Conservation (phyloP, 1,139 yeast species). For the Diutina pseudorugosa region DNA sequence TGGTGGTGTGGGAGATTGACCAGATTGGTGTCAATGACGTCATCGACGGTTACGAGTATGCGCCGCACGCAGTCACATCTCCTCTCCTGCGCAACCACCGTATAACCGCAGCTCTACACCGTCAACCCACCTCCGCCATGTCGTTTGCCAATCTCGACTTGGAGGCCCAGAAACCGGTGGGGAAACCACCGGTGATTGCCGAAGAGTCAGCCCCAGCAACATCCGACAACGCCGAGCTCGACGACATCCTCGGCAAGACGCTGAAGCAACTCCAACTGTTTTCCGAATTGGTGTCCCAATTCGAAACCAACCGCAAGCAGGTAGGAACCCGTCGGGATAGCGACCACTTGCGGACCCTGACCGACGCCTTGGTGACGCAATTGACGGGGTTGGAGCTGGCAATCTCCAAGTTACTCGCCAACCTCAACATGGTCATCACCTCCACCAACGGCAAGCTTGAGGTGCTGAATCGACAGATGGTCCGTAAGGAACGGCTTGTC, state of each 20-base stretch:
- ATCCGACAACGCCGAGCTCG: constrained; percentile 16
- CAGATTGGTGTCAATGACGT: no score
- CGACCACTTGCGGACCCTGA: constrained; percentile 21
- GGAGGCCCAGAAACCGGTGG: constrained; percentile 36
- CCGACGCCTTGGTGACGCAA: constrained; percentile 19
- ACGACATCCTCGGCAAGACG: constrained; percentile 20
- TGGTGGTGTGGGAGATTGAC: no score
- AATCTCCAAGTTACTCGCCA: constrained; percentile 9
- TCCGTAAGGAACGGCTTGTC: constrained; percentile 27
- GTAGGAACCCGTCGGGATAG: constrained; percentile 49
- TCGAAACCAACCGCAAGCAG: constrained; percentile 35
- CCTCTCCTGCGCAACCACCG: not conserved
- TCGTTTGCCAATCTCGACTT: constrained; percentile 49
- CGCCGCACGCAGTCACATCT: not conserved
- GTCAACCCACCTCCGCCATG: no score
- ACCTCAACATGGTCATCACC: constrained; percentile 12
- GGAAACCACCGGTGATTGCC: constrained; percentile 4
- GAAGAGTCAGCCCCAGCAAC: not conserved
- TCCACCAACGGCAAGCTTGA: constrained; percentile 8
- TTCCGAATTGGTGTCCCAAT: constrained; percentile 34
- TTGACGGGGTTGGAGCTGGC: constrained; percentile 18
- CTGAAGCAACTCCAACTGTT: constrained; percentile 36
- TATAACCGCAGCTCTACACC: no score
- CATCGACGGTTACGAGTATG: no score
- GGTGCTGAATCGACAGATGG: constrained; percentile 24